These are phyloP conservation scores for Gypsophila paniculata DNA, from an alignment of 179 eudicot species.

Conservation along the genomic window DNA sequence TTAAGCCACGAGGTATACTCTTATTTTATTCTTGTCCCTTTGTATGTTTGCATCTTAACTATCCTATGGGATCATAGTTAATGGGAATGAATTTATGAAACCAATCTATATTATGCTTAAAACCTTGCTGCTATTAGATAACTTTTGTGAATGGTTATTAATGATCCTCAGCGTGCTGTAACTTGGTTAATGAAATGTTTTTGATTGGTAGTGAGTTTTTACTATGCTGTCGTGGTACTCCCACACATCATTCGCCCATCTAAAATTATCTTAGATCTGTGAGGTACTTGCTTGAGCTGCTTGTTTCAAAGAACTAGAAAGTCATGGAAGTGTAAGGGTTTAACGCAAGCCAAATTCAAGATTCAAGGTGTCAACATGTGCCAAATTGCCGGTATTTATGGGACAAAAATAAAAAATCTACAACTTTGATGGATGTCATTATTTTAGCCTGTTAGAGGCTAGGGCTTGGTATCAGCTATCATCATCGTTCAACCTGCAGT, in stretches of 20 bases:
- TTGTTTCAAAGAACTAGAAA: background rate
- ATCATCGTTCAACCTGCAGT: background rate
- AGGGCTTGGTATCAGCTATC: background rate
- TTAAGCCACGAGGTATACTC: slow-evolving; percentile 66
- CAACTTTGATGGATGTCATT: background rate
- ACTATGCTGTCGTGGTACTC: no score
- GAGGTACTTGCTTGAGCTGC: slow-evolving; percentile 14
- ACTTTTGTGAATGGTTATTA: background rate
- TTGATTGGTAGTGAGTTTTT: background rate
- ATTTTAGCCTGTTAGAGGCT: background rate
- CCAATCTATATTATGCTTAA: background rate
- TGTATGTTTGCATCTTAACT: background rate
- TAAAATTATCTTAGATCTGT: background rate
- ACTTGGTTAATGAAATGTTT: background rate
- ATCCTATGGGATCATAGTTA: background rate
- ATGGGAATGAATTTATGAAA: background rate
- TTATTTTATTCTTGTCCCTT: background rate
- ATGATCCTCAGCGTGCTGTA: background rate
- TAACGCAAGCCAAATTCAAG: background rate
- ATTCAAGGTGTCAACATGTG: background rate
- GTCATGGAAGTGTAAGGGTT: background rate
- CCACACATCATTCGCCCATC: no score
- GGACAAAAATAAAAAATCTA: background rate
- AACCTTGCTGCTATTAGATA: background rate
- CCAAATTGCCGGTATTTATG: background rate